Percentiles rank a stretch among this genome's conserved stretches.
These are phyloP conservation scores for Scleroderma citrinum DNA, from an alignment of 768 basidiomycete genomes.

Conservation along the genomic window DNA sequence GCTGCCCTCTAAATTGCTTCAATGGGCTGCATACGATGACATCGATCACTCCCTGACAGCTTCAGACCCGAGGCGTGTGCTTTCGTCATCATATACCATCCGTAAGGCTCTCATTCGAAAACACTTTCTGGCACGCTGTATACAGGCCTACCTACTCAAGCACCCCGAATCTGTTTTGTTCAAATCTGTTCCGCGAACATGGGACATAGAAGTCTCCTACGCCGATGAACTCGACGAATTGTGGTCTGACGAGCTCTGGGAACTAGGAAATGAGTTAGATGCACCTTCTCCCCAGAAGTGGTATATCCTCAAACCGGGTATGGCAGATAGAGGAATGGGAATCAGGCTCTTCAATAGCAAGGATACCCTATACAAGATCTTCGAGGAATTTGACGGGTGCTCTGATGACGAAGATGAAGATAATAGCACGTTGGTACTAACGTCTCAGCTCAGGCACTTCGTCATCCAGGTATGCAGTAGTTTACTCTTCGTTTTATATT, in stretches of 20 bases:
- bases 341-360: conserved; percentile 85
- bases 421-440: conserved; percentile 54
- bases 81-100: conserved; percentile 83
- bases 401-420: conserved; percentile 44
- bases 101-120: conserved; percentile 93
- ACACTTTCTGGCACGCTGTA: conserved; percentile 77
- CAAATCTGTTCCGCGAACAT: conserved; percentile 62
- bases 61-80: conserved; percentile 39
- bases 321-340: conserved; percentile 95
- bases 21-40: conserved; percentile 88
- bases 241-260: conserved; percentile 90
- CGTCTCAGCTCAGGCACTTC: conserved; percentile 90
- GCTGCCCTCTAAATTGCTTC: conserved; percentile 36
- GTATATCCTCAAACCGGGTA: conserved; percentile 97
- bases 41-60: conserved; percentile 74
- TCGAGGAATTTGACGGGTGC: conserved; percentile 70
- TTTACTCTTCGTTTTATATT: conserved; percentile 1
- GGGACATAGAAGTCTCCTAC: conserved; percentile 80
- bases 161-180: conserved; percentile 51
- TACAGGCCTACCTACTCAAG: conserved; percentile 70
- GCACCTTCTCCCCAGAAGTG: conserved; percentile 43
- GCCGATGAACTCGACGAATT: conserved; percentile 94
- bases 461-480: conserved; percentile 72
- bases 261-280: conserved; percentile 62
- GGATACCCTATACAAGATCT: conserved; percentile 64